A percentile compares a stretch with the other conserved stretches of the same genome.
phyloP scores from a whole-genome alignment of 306 rosid species.

The Quercus berberidifolia region DNA sequence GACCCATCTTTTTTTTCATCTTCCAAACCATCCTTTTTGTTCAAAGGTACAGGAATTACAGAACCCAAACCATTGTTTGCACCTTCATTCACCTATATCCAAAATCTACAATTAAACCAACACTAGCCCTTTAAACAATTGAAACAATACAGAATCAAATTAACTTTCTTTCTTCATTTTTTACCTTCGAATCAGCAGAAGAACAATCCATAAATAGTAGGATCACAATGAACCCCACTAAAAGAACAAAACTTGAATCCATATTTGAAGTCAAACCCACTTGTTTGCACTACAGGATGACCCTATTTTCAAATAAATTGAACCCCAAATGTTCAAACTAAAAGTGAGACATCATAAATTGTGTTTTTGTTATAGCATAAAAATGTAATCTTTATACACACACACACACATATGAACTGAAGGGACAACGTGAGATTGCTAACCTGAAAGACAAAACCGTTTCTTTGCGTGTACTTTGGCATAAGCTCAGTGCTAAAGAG shows the following conservation, averaged over 20 bases:
- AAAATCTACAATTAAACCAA: constrained; percentile 8
- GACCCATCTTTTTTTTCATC: neutral
- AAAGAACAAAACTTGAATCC: constrained; percentile 32
- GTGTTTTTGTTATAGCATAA: neutral
- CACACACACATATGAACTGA: neutral
- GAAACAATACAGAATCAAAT: neutral
- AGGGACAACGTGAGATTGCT: constrained; percentile 1
- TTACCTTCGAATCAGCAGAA: constrained; percentile 37
- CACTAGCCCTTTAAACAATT: neutral
- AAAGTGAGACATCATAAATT: neutral
- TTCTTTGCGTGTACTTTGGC: constrained; percentile 4
- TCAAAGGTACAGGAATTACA: neutral
- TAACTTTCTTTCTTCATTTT: neutral
- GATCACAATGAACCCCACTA: constrained; percentile 29
- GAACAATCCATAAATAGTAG: constrained; percentile 23
- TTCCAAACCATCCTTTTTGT: neutral
- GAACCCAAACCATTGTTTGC: constrained; percentile 9
- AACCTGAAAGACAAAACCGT: constrained; percentile 10
- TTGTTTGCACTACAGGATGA: constrained; percentile 14
- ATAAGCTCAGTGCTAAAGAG: neutral
- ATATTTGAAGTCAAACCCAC: constrained; percentile 27
- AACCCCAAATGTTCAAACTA: constrained; percentile 4
- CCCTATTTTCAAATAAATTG: neutral
- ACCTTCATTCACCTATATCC: constrained; percentile 29
- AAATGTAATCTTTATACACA: no score